Evolutionary conservation across 163 green algal species (phyloP), one percentile per base, ranked within the genome.

Genomic region (Chloromonas sp.): DNA sequence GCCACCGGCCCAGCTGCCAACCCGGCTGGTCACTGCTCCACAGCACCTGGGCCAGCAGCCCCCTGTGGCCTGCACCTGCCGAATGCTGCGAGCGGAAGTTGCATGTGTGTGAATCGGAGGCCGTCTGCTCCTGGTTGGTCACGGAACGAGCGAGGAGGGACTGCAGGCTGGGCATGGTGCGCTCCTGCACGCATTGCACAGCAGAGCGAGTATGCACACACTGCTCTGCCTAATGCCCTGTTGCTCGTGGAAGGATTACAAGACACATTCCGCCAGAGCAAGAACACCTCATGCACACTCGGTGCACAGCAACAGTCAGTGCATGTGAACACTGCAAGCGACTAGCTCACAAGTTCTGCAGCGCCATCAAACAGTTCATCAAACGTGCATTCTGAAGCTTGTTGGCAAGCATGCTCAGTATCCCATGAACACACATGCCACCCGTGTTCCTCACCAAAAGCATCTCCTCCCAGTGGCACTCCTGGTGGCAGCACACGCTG

Each of bases 391-490:
- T 5, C 66, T 74, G 66, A 74, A 74, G 66, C 5, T 15, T 74
- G 66, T 5, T 5, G 66, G 66, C 66, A 11, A 74, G 66, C 11
- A 11, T 15, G 66, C 11, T 74, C 66, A 74, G 71, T 79, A 36
- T 14, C 13, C 2, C 13, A 3, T 2, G 14, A 79, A 36, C 36
- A 36, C 36, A 36, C 36, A 36, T 36, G 36, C 36, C 36, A 36
- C 36, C 36, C 36, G 36, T 36, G 36, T 36, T 36, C 36, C 14
- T 11, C 13, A 71, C 79, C 79, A 58, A 58, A 36, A 82, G 59
- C 79, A 82, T 82, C 60, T 82, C 79, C 79, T 82, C 79, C 79
- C 79, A 82, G 59, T 82, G 60, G 79, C 79, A 82, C 60, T 82
- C 79, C 59, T 82, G 79, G 13, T 82, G 79, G 79, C 79, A 82